Evolutionary conservation across 2,329 filamentous ascomycete species (phyloP).

Genomic region (Akanthomyces dipterigenus): DNA sequence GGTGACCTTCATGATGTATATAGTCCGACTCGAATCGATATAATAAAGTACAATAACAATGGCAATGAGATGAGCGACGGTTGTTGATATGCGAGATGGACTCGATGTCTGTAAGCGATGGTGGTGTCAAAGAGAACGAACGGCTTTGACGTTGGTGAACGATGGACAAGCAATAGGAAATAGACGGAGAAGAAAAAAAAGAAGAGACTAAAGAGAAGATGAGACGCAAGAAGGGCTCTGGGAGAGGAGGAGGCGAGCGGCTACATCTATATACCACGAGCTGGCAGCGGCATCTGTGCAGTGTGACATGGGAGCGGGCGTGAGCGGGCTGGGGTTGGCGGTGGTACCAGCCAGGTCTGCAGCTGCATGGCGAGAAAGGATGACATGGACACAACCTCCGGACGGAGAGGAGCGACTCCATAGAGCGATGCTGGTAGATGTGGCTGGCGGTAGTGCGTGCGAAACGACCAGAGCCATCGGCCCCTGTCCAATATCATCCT

Average conservation of each 20-base stretch:
- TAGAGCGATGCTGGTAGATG: neutral
- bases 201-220: conserved; percentile 9
- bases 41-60: conserved; percentile 15
- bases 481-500: conserved; percentile 11
- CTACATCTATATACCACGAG: conserved; percentile 12
- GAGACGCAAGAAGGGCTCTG: neutral
- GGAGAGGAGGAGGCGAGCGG: conserved; percentile 2
- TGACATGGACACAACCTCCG: neutral
- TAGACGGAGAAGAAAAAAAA: conserved; percentile 3
- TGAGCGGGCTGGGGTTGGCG: neutral
- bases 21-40: neutral
- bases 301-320: neutral
- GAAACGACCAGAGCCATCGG: neutral
- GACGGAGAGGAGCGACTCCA: neutral
- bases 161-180: conserved; percentile 7
- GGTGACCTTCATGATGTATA: conserved; percentile 44
- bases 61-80: conserved; percentile 13
- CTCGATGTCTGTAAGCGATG: conserved; percentile 18
- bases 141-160: conserved; percentile 39
- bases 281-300: neutral
- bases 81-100: neutral
- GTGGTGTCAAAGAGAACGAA: conserved; percentile 46
- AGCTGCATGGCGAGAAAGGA: neutral
- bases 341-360: neutral
- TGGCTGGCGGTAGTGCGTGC: neutral